These are phyloP conservation scores for Perilla frutescens DNA, from an alignment of 257 asterid genomes.

Conservation along the genomic window DNA sequence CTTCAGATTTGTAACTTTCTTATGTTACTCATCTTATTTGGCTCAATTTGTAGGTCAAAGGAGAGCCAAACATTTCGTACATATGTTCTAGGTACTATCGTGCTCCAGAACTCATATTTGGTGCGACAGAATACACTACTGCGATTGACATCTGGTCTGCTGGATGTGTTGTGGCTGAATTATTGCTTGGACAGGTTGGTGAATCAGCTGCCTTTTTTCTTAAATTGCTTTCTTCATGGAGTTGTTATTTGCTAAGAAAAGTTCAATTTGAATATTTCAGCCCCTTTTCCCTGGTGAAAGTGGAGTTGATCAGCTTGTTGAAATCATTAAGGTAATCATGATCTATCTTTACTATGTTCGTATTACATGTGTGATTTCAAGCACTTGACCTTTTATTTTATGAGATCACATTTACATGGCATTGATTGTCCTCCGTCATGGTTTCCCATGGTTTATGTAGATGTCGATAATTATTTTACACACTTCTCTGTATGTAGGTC, in stretches of 20 bases:
- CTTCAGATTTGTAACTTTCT: not conserved
- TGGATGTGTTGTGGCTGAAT: constrained; percentile 65
- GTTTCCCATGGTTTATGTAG: constrained; percentile 3
- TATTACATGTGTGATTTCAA: not conserved
- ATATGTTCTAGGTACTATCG: constrained; percentile 67
- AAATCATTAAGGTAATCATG: constrained; percentile 58
- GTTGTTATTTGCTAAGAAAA: constrained; percentile 25
- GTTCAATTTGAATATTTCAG: constrained; percentile 41
- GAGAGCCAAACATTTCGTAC: constrained; percentile 69
- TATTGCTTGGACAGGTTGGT: constrained; percentile 63
- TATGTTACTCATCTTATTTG: constrained; percentile 19
- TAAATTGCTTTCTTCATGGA: constrained; percentile 2
- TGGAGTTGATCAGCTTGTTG: constrained; percentile 69
- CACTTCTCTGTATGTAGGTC: constrained; percentile 48
- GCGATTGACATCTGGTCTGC: constrained; percentile 74
- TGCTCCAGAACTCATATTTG: constrained; percentile 67
- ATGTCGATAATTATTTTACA: not conserved
- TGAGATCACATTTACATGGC: not conserved
- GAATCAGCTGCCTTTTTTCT: constrained; percentile 16
- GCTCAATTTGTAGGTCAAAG: constrained; percentile 52
- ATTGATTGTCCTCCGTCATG: not conserved
- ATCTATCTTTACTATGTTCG: constrained; percentile 13
- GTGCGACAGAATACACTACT: constrained; percentile 65
- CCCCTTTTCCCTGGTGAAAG: constrained; percentile 70
- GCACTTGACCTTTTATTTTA: not conserved